Evolutionary conservation across 257 asterid genomes (phyloP).

Genomic region (Fraxinus pennsylvanica): DNA sequence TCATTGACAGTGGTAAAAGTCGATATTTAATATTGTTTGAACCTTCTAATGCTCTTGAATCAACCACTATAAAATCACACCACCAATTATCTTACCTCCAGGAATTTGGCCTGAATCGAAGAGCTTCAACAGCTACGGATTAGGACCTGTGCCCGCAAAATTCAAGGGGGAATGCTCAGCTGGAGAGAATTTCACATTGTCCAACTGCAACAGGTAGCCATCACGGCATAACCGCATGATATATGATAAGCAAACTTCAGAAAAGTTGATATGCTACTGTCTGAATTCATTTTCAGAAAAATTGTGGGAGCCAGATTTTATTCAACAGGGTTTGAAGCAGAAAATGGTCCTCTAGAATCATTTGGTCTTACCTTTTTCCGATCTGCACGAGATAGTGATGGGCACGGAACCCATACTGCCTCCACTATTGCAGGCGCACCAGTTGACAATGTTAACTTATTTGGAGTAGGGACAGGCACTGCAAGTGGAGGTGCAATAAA

Average conservation of each 20-base stretch:
- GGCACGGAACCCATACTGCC: slow-evolving; percentile 60
- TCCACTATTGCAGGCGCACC: slow-evolving; percentile 52
- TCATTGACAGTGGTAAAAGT: slow-evolving; percentile 48
- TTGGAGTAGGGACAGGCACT: slow-evolving; percentile 41
- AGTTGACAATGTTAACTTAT: slow-evolving; percentile 35
- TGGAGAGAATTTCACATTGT: slow-evolving; percentile 50
- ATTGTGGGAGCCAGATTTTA: slow-evolving; percentile 64
- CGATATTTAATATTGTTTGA: slow-evolving; percentile 1
- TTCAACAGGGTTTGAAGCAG: slow-evolving; percentile 41
- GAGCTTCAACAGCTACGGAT: slow-evolving; percentile 51
- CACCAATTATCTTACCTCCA: slow-evolving; percentile 22
- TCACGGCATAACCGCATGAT: neutral
- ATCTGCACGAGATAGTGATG: slow-evolving; percentile 48
- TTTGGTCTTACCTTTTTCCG: slow-evolving; percentile 36
- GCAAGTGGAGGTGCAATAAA: slow-evolving; percentile 54
- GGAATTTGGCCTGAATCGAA: slow-evolving; percentile 66
- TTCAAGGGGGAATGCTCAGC: slow-evolving; percentile 59
- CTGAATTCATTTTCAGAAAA: slow-evolving; percentile 40
- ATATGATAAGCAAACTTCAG: neutral
- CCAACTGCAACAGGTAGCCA: slow-evolving; percentile 54
- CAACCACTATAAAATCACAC: neutral
- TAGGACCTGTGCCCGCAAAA: slow-evolving; percentile 50
- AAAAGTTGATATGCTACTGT: slow-evolving; percentile 4
- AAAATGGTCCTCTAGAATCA: slow-evolving; percentile 46
- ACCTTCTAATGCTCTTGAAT: neutral